A percentile compares a stretch with the other conserved stretches of the same genome.
phyloP scores from a whole-genome alignment of 257 asterid genomes.

The Nicotiana sylvestris region DNA sequence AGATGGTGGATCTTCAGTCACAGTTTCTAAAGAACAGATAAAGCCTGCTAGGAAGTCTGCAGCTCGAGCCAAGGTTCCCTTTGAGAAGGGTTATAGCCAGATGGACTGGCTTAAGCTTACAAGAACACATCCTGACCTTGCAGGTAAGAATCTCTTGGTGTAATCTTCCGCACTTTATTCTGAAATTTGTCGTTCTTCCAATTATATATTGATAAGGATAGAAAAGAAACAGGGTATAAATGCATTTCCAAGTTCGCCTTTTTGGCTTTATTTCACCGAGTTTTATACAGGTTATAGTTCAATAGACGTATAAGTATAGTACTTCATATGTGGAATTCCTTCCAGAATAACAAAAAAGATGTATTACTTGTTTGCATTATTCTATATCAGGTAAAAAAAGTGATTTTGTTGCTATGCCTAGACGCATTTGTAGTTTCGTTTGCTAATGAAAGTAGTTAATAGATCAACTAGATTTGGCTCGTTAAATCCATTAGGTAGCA shows the following conservation, averaged over 20 bases:
- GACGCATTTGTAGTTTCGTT: not conserved
- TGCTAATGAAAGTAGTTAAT: not conserved
- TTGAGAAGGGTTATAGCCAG: conserved; percentile 74
- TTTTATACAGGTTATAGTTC: not conserved
- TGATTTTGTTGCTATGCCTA: not conserved
- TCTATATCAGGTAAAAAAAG: not conserved
- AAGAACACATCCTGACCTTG: conserved; percentile 73
- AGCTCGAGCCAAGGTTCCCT: conserved; percentile 64
- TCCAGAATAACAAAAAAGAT: not conserved
- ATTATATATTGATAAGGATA: not conserved
- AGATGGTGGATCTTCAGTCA: conserved; percentile 33
- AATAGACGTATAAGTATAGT: not conserved
- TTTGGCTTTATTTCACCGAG: not conserved
- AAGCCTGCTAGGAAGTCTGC: conserved; percentile 37
- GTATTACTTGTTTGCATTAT: not conserved
- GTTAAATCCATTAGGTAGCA: not conserved
- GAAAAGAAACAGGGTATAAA: not conserved
- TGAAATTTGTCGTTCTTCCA: not conserved
- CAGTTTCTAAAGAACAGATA: conserved; percentile 28
- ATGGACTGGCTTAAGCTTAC: conserved; percentile 85
- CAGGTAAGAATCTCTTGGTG: conserved; percentile 40
- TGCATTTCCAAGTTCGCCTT: not conserved
- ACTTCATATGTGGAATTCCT: not conserved
- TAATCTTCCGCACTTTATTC: conserved; percentile 5
- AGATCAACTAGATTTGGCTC: not conserved